Base-by-base conservation (phyloP, 768 basidiomycete species). In the Hypholoma fasciculare region DNA sequence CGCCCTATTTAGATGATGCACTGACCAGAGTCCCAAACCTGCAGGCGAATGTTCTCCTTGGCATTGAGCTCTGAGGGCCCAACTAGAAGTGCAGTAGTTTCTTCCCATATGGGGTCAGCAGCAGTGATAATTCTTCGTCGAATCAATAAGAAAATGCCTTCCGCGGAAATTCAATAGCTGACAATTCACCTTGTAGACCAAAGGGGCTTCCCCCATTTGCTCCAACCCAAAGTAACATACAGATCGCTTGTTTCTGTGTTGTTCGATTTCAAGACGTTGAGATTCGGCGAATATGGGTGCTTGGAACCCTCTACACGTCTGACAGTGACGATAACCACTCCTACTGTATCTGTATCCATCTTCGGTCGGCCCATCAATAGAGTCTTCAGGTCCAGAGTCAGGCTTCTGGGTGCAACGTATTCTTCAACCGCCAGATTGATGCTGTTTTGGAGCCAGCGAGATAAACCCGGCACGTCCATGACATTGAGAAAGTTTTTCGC, bases 381-480 rank as follows among this genome's bases (percentile, higher is more conserved):
- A 39, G 82, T 78, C 72, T 88, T 85, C 56, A 93, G 58, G 65
- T 92, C 88, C 39, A 92, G 61, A 2, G 82, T 89, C 70, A 90
- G 72, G 54, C 86, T 87, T 65, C 85, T 83, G 12, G 90, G 91
- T 0, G 88, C 88, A 30, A 90, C 84, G 59, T 88, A 85, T 58
- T 80, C 81, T 4, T 78, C 78, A 3, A 84, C 72, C 1, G 82
- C 87, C 5, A 83, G 78, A 39, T 89, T 83, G 60, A 92, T 86
- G 3, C 83, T 79, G 52, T 76, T 81, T 63, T 89, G 85, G 30
- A 92, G 74, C 78, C 89, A 92, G 0, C 79, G 77, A 1, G 83
- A 86, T 50, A 93, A 71, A 52, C 85, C 81, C 0, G 90, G 90
- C 1, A 92, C 67, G 69, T 92, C 87, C 78, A 92, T 85, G n/a